Evolutionary conservation across 2,329 filamentous ascomycete species (phyloP), one percentile per base, ranked within the genome.

Genomic region (Diaporthe ilicicola): DNA sequence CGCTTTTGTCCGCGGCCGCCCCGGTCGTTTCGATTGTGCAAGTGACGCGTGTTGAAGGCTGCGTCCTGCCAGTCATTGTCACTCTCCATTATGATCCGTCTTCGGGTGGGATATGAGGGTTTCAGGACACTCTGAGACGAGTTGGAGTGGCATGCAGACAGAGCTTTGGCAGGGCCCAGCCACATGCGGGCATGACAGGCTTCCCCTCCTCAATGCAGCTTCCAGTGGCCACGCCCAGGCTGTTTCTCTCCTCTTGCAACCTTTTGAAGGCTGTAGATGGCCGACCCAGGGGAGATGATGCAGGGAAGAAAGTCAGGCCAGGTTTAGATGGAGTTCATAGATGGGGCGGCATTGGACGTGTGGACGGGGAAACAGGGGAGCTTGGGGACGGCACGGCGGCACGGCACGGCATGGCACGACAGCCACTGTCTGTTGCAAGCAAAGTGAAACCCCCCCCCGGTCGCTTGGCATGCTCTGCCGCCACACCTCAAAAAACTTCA

Each of bases 21-120:
- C 15, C 71, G 68, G 39, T 72, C 72, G 29, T 74, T 68, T 8
- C 75, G 75, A 68, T 77, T 77, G 68, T 77, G 76, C 9, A 76
- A 69, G 67, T 77, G 76, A 27, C 76, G 70, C 13, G 75, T 74
- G 6, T 72, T 73, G 53, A 76, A 70, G 34, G 73, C 74, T 8
- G 73, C 54, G 29, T 77, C 76, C 55, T 77, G 71, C 76, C 76
- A 77, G 55, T 73, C 70, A 15, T 76, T 46, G 19, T 73, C 56
- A 13, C 19, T 59, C 13, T 59, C 64, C 71, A 73, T 73, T 2
- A 12, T 48, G 10, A 48, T 29, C 19, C 2, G 42, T 34, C 27
- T 17, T 10, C 24, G 3, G 2, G 29, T 6, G 44, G 56, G 39
- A 19, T 10, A 2, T 13, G 39, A 61, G 27, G 56, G 46, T 24